Conservation (phyloP, 2,329 filamentous ascomycete species). For the Paracoccidioides lutzii region DNA sequence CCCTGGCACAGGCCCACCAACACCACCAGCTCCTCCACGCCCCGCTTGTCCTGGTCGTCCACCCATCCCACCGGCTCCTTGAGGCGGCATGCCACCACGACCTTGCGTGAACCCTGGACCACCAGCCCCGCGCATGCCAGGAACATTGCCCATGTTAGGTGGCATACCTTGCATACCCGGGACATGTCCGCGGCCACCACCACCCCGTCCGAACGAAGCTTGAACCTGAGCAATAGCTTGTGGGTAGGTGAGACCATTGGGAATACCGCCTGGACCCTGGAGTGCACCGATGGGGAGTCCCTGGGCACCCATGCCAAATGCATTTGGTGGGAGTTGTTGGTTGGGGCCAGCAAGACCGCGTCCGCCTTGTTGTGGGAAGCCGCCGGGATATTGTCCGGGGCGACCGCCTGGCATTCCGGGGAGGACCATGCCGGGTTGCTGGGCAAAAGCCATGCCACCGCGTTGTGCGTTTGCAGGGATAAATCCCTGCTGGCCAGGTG, state of each 20-base stretch:
- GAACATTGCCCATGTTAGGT: slow-evolving; percentile 49
- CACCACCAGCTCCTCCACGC: slow-evolving; percentile 22
- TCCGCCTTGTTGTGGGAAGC: slow-evolving; percentile 73
- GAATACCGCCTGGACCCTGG: slow-evolving; percentile 51
- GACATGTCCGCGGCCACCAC: slow-evolving; percentile 55
- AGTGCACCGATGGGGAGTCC: slow-evolving; percentile 47
- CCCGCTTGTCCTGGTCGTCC: slow-evolving; percentile 27
- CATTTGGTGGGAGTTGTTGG: slow-evolving; percentile 76
- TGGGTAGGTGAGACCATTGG: slow-evolving; percentile 68
- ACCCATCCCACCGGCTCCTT: slow-evolving; percentile 25
- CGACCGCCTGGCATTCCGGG: slow-evolving; percentile 67
- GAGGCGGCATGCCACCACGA: slow-evolving; percentile 31
- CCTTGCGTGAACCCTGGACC: slow-evolving; percentile 34
- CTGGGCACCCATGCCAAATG: slow-evolving; percentile 69
- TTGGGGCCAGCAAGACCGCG: slow-evolving; percentile 63
- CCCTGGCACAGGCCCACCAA: slow-evolving; percentile 9
- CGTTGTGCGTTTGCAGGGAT: slow-evolving; percentile 42
- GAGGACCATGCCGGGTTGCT: slow-evolving; percentile 41
- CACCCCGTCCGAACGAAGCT: slow-evolving; percentile 53
- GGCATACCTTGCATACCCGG: slow-evolving; percentile 61
- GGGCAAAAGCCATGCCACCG: slow-evolving; percentile 50
- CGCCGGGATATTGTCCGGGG: slow-evolving; percentile 70
- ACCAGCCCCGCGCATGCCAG: slow-evolving; percentile 32
- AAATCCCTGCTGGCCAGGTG: slow-evolving; percentile 52
- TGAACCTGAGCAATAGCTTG: slow-evolving; percentile 73